Conservation (phyloP, 148 eudicot species). For the Mesembryanthemum crystallinum region DNA sequence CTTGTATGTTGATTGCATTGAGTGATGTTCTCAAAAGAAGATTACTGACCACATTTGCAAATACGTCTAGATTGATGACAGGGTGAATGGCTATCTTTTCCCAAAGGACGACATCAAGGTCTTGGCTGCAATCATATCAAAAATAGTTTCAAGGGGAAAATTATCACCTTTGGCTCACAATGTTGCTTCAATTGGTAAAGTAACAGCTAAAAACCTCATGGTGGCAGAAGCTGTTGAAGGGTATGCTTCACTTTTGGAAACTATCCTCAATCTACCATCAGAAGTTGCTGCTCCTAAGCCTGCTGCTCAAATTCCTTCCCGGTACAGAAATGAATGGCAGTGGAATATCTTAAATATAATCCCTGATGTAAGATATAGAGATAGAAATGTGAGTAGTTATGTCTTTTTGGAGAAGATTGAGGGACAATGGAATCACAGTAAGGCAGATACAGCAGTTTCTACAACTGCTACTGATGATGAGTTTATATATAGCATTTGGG, state of each 20-base stretch:
- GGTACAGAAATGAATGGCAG: conserved; percentile 64
- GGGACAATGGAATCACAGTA: conserved; percentile 34
- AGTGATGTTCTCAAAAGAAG: not conserved
- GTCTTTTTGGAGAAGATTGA: conserved; percentile 50
- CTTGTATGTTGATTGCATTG: not conserved
- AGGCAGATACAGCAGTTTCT: conserved; percentile 31
- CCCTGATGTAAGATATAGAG: conserved; percentile 27
- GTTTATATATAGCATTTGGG: conserved; percentile 62
- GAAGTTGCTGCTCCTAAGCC: conserved; percentile 63
- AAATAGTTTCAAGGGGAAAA: conserved; percentile 55
- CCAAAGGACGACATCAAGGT: conserved; percentile 63
- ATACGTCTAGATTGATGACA: conserved; percentile 66
- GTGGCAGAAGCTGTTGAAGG: conserved; percentile 72
- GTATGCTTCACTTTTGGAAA: conserved; percentile 61
- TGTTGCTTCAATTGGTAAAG: conserved; percentile 67
- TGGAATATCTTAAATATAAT: conserved; percentile 56
- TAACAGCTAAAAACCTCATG: conserved; percentile 61
- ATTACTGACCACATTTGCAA: conserved; percentile 36
- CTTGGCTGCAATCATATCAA: conserved; percentile 46
- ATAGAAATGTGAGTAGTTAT: conserved; percentile 33
- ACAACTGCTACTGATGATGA: conserved; percentile 37
- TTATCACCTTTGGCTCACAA: conserved; percentile 59
- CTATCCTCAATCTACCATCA: conserved; percentile 64
- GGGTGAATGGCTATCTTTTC: conserved; percentile 79
- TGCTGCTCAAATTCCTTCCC: conserved; percentile 47